Conservation (phyloP, 2,329 filamentous ascomycete species). For the Lachnellula arida region DNA sequence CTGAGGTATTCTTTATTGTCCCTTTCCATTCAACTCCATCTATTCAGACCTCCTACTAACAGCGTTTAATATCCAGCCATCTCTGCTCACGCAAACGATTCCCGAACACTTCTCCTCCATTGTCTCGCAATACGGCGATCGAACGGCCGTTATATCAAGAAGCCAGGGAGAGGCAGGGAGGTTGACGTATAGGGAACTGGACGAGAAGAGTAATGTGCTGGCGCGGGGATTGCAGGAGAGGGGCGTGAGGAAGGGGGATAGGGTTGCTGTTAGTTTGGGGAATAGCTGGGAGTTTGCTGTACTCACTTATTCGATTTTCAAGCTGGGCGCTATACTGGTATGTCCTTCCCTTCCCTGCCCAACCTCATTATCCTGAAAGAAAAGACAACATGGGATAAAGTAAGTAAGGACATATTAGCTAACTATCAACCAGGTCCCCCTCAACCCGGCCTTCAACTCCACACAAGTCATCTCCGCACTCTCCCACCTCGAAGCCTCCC, state of each 20-base stretch:
- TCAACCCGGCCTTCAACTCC: slow-evolving; percentile 86
- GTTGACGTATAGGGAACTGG: slow-evolving; percentile 71
- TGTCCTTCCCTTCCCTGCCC: slow-evolving; percentile 11
- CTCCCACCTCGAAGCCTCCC: slow-evolving; percentile 64
- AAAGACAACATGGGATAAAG: too few relatives aligned
- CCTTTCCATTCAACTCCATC: background rate
- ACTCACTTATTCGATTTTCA: slow-evolving; percentile 86
- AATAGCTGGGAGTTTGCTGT: slow-evolving; percentile 81
- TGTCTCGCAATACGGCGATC: slow-evolving; percentile 60
- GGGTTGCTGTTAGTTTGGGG: slow-evolving; percentile 81
- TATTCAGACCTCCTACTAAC: slow-evolving; percentile 7
- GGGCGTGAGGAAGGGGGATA: slow-evolving; percentile 75
- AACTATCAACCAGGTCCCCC: slow-evolving; percentile 54
- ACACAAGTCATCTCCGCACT: slow-evolving; percentile 74
- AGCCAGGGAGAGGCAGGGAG: slow-evolving; percentile 40
- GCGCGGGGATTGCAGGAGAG: slow-evolving; percentile 64
- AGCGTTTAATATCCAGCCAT: slow-evolving; percentile 45
- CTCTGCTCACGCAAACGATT: slow-evolving; percentile 63
- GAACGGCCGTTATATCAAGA: slow-evolving; percentile 52
- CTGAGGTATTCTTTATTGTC: slow-evolving; percentile 26
- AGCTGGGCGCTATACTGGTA: slow-evolving; percentile 85
- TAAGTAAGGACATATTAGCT: background rate
- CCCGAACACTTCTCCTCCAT: slow-evolving; percentile 66
- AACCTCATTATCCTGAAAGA: too few relatives aligned
- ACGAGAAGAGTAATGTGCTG: slow-evolving; percentile 69